These are phyloP conservation scores for Collybia sordida DNA, from an alignment of 768 basidiomycete genomes.

Conservation along the genomic window DNA sequence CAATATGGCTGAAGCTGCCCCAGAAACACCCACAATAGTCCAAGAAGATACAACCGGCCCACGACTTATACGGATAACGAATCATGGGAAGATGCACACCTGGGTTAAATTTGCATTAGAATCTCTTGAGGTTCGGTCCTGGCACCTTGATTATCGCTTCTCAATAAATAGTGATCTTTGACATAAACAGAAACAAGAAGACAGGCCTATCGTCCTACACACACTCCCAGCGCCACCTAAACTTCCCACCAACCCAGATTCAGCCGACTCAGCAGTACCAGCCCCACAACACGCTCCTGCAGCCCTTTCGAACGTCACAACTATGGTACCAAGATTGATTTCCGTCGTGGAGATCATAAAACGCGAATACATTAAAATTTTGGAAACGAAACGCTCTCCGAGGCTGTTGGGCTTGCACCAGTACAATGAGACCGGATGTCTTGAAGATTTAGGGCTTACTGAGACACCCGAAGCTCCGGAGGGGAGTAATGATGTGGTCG, in stretches of 20 bases:
- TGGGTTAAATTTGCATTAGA: slow-evolving; percentile 56
- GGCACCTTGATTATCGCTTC: background rate
- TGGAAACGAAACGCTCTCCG: slow-evolving; percentile 40
- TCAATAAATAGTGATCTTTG: background rate
- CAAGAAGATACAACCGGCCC: background rate
- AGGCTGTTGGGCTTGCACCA: slow-evolving; percentile 63
- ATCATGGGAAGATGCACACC: slow-evolving; percentile 50
- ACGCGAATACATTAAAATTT: slow-evolving; percentile 65
- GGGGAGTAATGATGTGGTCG: slow-evolving; percentile 32
- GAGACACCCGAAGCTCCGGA: slow-evolving; percentile 12
- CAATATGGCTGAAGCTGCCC: background rate
- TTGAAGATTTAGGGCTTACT: slow-evolving; percentile 41
- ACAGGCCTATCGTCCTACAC: slow-evolving; percentile 53
- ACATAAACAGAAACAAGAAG: slow-evolving; percentile 41
- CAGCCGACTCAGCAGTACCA: slow-evolving; percentile 3
- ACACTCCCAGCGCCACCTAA: slow-evolving; percentile 45
- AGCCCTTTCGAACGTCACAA: slow-evolving; percentile 31
- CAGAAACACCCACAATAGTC: background rate
- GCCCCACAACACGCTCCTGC: slow-evolving; percentile 6
- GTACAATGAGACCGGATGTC: slow-evolving; percentile 67
- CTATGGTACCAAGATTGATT: slow-evolving; percentile 61
- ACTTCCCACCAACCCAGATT: slow-evolving; percentile 3
- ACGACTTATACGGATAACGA: slow-evolving; percentile 52
- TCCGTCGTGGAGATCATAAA: slow-evolving; percentile 85
- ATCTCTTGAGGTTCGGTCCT: slow-evolving; percentile 46